Evolutionary conservation across 176 grass and related monocot genomes (phyloP), one percentile per base, ranked within the genome.

Genomic region (Lolium rigidum): DNA sequence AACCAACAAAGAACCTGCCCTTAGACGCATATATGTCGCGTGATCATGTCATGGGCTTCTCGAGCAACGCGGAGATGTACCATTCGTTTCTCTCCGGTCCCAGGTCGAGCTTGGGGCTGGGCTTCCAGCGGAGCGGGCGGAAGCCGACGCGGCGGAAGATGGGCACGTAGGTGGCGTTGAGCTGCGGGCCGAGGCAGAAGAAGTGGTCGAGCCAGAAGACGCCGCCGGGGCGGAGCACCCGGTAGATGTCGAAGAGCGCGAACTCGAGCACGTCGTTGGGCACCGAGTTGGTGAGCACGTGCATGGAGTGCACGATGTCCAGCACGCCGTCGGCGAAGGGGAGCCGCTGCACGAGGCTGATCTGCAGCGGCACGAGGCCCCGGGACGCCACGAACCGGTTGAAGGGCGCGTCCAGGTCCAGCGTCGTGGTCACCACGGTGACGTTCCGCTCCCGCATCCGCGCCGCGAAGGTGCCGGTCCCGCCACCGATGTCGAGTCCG

Each of bases 141-240:
- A 95, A 97, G 4, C 95, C 90, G 24, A 97, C 81, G 31, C 86
- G 78, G 24, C 91, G 85, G 46, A 97, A 35, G 81, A 97, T 90
- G 3, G 95, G 95, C 79, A 88, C 79, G 72, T 97, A 97, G 4
- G 90, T 95, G 70, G 20, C 54, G 79, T 95, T 90, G n/a, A 97
- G 92, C 78, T 95, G 93, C 22, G 71, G 82, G 0, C 95, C 92
- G 9, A 80, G 48, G 88, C 92, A 97, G 85, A 91, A 95, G 91
- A 97, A 95, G 89, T 91, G 93, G 86, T 95, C 93, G 25, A 97
- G 88, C 93, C 95, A 97, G 85, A 97, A 97, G 57, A 97, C 44
- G 17, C 93, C 95, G 7, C 95, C 93, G 0, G 92, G 95, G 37
- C 93, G 76, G 56, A 97, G 85, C 79, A 97, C 89, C 52, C 95